A percentile compares a stretch with the other conserved stretches of the same genome.
Evolutionary conservation across 257 asterid species (phyloP).

Genomic region (Solanum rostratum): DNA sequence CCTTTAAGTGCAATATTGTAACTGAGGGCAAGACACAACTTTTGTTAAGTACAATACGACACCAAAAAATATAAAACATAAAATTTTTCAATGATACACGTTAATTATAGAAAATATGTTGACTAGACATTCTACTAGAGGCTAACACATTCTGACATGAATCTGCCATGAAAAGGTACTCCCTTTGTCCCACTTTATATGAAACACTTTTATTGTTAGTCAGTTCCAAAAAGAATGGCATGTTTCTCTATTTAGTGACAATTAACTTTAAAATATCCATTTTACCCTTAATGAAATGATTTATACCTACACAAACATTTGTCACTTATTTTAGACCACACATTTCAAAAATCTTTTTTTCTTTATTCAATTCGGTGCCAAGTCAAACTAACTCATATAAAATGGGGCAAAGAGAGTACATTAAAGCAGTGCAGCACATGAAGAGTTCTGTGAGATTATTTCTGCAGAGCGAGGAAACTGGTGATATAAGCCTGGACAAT

Average conservation of each 20-base stretch:
- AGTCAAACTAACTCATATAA: no score
- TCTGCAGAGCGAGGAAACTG: background rate
- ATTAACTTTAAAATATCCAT: no score
- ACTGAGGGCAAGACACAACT: background rate
- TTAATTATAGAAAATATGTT: background rate
- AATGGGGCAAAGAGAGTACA: background rate
- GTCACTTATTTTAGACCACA: no score
- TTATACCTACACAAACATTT: no score
- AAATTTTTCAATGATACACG: background rate
- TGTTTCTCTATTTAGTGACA: no score
- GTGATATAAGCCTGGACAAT: background rate
- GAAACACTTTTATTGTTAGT: no score
- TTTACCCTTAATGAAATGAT: no score
- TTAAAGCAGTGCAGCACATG: background rate
- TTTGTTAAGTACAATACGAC: background rate
- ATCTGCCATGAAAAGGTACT: background rate
- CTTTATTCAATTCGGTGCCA: no score
- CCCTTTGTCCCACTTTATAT: no score
- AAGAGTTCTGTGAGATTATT: background rate
- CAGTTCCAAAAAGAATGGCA: no score
- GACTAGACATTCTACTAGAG: background rate
- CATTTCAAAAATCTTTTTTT: no score
- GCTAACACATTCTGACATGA: background rate
- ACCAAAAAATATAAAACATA: background rate
- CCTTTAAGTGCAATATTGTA: background rate